These are phyloP conservation scores for Solanum dulcamara DNA, from an alignment of 257 asterid species.

Conservation along the genomic window DNA sequence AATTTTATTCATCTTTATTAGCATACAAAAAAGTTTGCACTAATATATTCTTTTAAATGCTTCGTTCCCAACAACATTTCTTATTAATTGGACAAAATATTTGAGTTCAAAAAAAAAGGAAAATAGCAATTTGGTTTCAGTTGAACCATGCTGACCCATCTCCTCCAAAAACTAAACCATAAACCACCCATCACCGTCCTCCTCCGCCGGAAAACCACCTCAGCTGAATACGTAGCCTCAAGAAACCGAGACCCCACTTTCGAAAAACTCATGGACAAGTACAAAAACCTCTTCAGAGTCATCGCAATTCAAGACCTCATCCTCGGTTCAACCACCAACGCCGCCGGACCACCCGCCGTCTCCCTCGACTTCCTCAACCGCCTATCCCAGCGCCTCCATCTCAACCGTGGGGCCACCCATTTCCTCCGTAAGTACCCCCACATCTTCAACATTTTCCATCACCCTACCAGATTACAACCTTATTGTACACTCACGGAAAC, in stretches of 20 bases:
- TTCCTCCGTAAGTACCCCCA: conserved; percentile 82
- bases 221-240: conserved; percentile 53
- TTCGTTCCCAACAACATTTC: neutral
- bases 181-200: conserved; percentile 2
- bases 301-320: conserved; percentile 70
- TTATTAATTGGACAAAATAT: neutral
- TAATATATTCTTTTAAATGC: neutral
- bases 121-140: neutral
- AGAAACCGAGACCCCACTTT: conserved; percentile 80
- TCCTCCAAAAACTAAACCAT: conserved; percentile 20
- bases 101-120: neutral
- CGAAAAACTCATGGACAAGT: conserved; percentile 77
- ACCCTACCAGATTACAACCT: conserved; percentile 47
- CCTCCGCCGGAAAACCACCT: conserved; percentile 62
- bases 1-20: neutral
- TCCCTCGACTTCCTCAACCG: conserved; percentile 77
- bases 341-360: conserved; percentile 39
- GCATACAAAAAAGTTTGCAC: neutral
- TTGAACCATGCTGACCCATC: conserved; percentile 36
- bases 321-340: conserved; percentile 27
- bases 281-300: conserved; percentile 66
- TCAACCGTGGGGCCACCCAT: conserved; percentile 68
- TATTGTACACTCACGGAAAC: conserved; percentile 47
- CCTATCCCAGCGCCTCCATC: conserved; percentile 73
- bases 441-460: conserved; percentile 59